Evolutionary conservation across 192 early-diverging fungal genomes (phyloP).

Genomic region (Phlyctochytrium bullatum): DNA sequence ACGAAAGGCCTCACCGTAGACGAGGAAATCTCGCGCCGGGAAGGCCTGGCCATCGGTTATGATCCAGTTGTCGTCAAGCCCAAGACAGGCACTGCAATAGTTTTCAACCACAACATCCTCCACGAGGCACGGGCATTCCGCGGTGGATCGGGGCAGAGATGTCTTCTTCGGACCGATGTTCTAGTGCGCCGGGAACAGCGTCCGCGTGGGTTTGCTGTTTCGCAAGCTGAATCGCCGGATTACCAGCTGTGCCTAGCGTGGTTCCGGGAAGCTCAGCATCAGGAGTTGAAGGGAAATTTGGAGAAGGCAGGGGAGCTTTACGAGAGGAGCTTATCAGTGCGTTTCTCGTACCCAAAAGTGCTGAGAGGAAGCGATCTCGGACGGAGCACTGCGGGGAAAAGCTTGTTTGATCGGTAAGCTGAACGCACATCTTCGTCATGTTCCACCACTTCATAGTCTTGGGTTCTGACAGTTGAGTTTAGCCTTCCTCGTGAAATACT

Average conservation of each 20-base stretch:
- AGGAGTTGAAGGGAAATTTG: slow-evolving; percentile 4
- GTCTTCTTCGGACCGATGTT: neutral
- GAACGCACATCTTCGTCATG: neutral
- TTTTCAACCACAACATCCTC: neutral
- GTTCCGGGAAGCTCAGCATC: slow-evolving; percentile 12
- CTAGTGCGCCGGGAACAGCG: neutral
- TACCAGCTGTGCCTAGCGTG: slow-evolving; percentile 9
- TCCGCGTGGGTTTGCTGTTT: neutral
- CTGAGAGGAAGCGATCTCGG: too few relatives aligned
- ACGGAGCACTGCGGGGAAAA: neutral
- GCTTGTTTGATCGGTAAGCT: neutral
- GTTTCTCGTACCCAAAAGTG: neutral
- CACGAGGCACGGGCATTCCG: neutral
- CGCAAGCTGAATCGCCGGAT: neutral
- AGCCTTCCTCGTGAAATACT: neutral
- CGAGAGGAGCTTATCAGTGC: neutral
- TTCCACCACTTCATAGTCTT: neutral
- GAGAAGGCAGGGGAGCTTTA: slow-evolving; percentile 12
- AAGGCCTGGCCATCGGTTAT: neutral
- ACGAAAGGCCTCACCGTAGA: neutral
- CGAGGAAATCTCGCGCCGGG: neutral
- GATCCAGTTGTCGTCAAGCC: neutral
- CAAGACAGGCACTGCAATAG: neutral
- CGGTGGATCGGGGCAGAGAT: neutral
- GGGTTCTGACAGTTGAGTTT: neutral